Evolutionary conservation across 108 stramenopile genomes (phyloP).

Genomic region (Conticribra guillardii): DNA sequence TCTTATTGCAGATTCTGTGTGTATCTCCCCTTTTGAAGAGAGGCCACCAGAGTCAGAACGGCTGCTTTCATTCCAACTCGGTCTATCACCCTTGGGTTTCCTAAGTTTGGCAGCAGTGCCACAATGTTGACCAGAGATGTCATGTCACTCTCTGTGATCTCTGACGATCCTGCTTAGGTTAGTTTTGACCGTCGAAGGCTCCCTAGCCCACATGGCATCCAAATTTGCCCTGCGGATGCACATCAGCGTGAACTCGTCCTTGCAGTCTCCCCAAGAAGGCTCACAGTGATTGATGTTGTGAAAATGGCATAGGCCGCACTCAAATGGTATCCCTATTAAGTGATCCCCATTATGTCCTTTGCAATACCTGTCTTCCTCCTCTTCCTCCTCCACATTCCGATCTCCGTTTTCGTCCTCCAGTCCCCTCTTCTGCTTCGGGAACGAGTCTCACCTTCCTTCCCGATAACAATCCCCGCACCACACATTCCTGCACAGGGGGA

Average conservation of each 20-base stretch:
- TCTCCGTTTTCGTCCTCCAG: slow-evolving; percentile 16
- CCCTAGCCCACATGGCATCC: slow-evolving; percentile 55
- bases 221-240: slow-evolving; percentile 42
- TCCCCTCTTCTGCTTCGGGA: slow-evolving; percentile 9
- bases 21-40: not conserved
- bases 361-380: not conserved
- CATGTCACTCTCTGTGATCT: no score
- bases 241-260: not conserved
- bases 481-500: slow-evolving; percentile 29
- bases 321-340: slow-evolving; percentile 44
- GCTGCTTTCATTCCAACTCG: not conserved
- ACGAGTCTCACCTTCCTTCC: not conserved
- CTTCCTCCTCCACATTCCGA: not conserved
- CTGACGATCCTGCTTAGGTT: slow-evolving; percentile 3
- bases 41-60: not conserved
- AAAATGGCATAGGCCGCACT: slow-evolving; percentile 63
- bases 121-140: not conserved
- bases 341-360: slow-evolving; percentile 39
- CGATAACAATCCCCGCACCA: slow-evolving; percentile 52
- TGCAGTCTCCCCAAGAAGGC: not conserved
- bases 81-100: not conserved
- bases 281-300: slow-evolving; percentile 29
- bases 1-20: not conserved
- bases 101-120: not conserved
- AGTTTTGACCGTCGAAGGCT: slow-evolving; percentile 32